Evolutionary conservation across 495 filamentous ascomycete species (phyloP).

Genomic region (Geopyxis carbonaria): DNA sequence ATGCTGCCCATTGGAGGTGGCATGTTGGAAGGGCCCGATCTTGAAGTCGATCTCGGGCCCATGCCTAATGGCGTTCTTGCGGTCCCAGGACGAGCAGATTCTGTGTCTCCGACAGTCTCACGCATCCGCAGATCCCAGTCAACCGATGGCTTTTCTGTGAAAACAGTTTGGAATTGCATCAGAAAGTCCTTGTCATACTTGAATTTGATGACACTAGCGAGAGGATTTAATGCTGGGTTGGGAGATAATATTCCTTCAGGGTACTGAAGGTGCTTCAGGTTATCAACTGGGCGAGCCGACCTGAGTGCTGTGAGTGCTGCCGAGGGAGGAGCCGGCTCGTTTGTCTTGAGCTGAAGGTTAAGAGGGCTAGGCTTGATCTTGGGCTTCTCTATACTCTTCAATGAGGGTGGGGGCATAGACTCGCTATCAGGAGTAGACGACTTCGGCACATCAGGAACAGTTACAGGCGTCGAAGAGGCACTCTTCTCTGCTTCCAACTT

Average conservation of each 20-base stretch:
- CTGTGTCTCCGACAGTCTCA: conserved; percentile 54
- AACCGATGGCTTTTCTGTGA: conserved; percentile 82
- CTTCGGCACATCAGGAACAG: conserved; percentile 27
- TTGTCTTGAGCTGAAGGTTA: conserved; percentile 20
- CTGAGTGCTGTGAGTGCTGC: conserved; percentile 80
- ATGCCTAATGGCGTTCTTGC: conserved; percentile 46
- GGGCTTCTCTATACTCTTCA: conserved; percentile 19
- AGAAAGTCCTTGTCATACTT: conserved; percentile 92
- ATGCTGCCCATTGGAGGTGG: conserved; percentile 39
- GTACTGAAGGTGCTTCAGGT: conserved; percentile 53
- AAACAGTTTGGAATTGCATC: conserved; percentile 88
- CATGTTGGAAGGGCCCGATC: conserved; percentile 27
- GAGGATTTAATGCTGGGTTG: conserved; percentile 72
- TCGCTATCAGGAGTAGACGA: conserved; percentile 17
- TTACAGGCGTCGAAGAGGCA: conserved; percentile 38
- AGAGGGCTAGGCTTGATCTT: conserved; percentile 42
- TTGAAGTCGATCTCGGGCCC: conserved; percentile 28
- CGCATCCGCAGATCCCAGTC: conserved; percentile 78
- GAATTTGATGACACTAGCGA: conserved; percentile 60
- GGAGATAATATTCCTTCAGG: conserved; percentile 67
- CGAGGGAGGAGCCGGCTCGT: conserved; percentile 72
- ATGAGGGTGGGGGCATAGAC: conserved; percentile 26
- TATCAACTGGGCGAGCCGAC: conserved; percentile 65
- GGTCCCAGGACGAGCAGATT: conserved; percentile 49
- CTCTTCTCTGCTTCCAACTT: conserved; percentile 26